Base-by-base conservation (phyloP, 2,329 filamentous ascomycete genomes). In the Colletotrichum tabaci region DNA sequence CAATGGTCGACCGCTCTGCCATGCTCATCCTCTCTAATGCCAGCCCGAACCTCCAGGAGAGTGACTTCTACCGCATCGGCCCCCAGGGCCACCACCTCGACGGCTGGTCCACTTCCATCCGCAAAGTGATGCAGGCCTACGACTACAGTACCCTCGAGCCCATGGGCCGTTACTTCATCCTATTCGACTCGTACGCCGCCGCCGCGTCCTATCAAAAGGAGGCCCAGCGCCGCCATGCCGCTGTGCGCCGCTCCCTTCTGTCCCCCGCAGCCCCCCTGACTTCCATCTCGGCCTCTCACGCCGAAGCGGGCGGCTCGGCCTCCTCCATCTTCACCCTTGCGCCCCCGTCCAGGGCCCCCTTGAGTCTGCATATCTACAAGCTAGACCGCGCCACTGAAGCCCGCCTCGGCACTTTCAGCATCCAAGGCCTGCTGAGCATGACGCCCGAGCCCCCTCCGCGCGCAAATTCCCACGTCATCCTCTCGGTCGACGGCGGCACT, bases 41-140 rank as follows among this genome's bases (percentile, higher is more conserved):
- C 8, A 89, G 88, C 76, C 86, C 86, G 67, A 86, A 88, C 23
- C 85, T 95, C 53, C 84, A 85, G 23, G 88, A 91, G 75, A 88
- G 87, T 74, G 93, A 96, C 82, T 95, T 96, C 80, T 87, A 89
- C 74, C 90, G 93, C 66, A 81, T 95, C 21, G 86, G 90, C 6
- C 87, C 87, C 1, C 88, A 87, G 76, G 89, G 90, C 56, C 81
- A 84, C 65, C 90, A 93, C 75, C 87, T 95, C 44, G 89, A 92
- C 73, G 87, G 87, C 50, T 95, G 93, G 93, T 85, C 88, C 12
- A 86, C 85, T 66, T 89, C 89, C 38, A 90, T 94, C 68, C 81
- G 85, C 49, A 88, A 90, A 80, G 87, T 92, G 49, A 87, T 93
- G 30, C 92, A 92, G 73, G 88, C 87, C 56, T 90, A 92, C 73